Percentiles rank a stretch among this genome's conserved stretches.
Evolutionary conservation across 192 early-diverging fungal species (phyloP).

Genomic region (Chytriomyces confervae): DNA sequence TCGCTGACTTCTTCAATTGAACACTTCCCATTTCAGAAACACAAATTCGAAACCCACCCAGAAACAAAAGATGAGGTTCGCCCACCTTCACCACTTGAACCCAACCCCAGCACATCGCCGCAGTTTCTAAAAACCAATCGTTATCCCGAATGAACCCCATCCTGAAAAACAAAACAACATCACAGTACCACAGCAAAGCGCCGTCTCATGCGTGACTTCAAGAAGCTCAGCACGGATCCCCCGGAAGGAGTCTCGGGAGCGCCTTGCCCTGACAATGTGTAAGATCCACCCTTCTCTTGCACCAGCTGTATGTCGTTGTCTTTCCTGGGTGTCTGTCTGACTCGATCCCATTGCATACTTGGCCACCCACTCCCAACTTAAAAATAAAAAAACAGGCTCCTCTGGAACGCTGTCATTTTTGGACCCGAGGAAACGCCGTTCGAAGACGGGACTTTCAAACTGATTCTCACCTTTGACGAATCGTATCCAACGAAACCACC

Average conservation of each 20-base stretch:
- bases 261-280: constrained; percentile 93
- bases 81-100: background rate
- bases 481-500: constrained; percentile 98
- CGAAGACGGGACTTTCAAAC: constrained; percentile 95
- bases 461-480: constrained; percentile 93
- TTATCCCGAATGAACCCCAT: background rate
- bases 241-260: constrained; percentile 87
- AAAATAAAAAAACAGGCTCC: too few species aligned
- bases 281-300: background rate
- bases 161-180: background rate
- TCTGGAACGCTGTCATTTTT: constrained; percentile 99
- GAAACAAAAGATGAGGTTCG: too few species aligned
- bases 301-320: constrained; percentile 42
- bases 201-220: constrained; percentile 97
- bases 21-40: too few species aligned
- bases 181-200: constrained; percentile 80
- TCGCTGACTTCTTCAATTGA: too few species aligned
- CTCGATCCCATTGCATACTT: too few species aligned
- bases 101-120: background rate
- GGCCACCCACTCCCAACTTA: too few species aligned
- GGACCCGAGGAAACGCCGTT: constrained; percentile 92
- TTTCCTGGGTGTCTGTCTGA: too few species aligned
- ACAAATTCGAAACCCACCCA: too few species aligned
- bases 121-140: background rate
- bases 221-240: constrained; percentile 91